Percentiles rank a stretch among this genome's conserved stretches.
Conservation (phyloP, 305 asterid species). For the Salvia sclarea region DNA sequence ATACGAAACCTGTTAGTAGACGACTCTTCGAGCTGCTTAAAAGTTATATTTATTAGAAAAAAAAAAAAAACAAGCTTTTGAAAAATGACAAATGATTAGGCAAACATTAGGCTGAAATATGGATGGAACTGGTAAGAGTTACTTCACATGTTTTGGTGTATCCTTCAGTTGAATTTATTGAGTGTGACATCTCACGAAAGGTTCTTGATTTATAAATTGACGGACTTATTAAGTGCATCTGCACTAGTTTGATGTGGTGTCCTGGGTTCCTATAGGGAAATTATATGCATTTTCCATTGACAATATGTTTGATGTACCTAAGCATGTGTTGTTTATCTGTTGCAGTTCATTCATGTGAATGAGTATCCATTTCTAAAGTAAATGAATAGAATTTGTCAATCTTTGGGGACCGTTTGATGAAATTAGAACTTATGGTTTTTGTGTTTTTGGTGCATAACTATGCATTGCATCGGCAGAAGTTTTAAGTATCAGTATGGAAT, state of each 20-base stretch:
- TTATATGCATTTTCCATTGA: not conserved
- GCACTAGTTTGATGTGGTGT: not conserved
- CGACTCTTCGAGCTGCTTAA: not conserved
- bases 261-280: not conserved
- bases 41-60: not conserved
- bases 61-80: not conserved
- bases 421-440: not conserved
- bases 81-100: not conserved
- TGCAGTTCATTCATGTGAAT: not conserved
- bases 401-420: not conserved
- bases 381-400: not conserved
- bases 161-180: not conserved
- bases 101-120: not conserved
- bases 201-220: not conserved
- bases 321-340: not conserved
- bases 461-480: not conserved
- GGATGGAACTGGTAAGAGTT: constrained; percentile 1
- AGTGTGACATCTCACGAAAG: constrained; percentile 3
- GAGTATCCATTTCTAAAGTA: not conserved
- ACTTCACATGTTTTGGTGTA: not conserved
- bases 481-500: constrained; percentile 13
- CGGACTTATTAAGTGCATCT: not conserved
- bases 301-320: not conserved
- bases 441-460: constrained; percentile 1
- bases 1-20: constrained; percentile 7